Base-by-base conservation (phyloP, 139 green algal genomes). In the Chlorella sp. region DNA sequence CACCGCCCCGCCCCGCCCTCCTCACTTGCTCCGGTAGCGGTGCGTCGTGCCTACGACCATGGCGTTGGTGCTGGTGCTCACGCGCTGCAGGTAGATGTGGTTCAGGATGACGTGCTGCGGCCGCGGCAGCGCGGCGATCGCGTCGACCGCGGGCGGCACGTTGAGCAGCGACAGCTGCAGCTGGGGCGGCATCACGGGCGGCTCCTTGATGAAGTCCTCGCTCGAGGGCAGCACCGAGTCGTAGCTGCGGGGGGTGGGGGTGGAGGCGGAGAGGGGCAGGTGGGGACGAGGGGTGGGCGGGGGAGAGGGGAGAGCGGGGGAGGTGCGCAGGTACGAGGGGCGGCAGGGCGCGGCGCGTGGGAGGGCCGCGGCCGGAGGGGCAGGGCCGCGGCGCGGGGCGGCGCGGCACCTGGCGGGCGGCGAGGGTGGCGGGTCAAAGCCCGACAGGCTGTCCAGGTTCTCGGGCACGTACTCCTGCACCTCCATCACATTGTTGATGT, bases 401-500 rank as follows among this genome's bases (percentile, higher is more conserved):
- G 46, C 15, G 2, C 19, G 35, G 31, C 41, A 89, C 84, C 84
- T 88, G 59, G 64, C 64, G 58, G 79, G 74, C 19, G 96, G 96
- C 7, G 94, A 98, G 3, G 91, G 89, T 8, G 96, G 96, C 31
- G 90, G 91, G 12, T 98, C 91, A 80, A 99, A 99, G 45, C 88
- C 87, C 2, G 84, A 89, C 8, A 99, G 64, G 61, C 88, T 90
- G 67, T 96, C 96, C 50, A 98, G 81, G 81, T 98, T 97, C 74
- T 99, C 96, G 5, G 95, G 92, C 33, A 97, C 91, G 73, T 96
- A 97, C 86, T 99, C 95, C 75, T 96, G 90, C 55, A 97, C 96
- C 87, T 99, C 96, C 27, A 99, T 80, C 36, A 98, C 91, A 74
- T 99, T 99, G 90, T 99, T 99, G 29, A 99, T 93, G 79, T 99